Base-by-base conservation (phyloP, 257 asterid genomes). In the Rehmannia glutinosa region DNA sequence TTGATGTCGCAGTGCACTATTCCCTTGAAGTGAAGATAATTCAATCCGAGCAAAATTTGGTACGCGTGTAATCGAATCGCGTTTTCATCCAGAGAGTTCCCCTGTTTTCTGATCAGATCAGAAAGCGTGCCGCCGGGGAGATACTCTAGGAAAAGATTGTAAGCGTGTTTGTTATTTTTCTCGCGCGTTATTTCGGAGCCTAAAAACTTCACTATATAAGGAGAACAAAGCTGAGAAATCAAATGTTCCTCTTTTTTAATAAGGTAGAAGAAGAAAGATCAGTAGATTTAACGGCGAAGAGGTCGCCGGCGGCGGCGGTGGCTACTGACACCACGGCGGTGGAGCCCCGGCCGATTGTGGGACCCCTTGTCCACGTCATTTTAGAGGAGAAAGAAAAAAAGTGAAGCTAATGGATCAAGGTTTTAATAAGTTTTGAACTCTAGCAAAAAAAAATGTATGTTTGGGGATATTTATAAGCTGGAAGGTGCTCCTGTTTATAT, bases 301-400 rank as follows among this genome's bases (percentile, higher is more conserved):
- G 17, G 9, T 77, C 85, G 25, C 90, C 90, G 71, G 81, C 13
- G 59, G 73, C 4, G 8, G 79, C 23, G 78, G 84, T 68, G 77
- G 89, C 95, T 4, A 90, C 73, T 0, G 81, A 90, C 0, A 93
- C 97, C 0, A 80, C 61, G 66, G 97, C 94, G 20, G 96, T 76
- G 62, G 95, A 78, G 36, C 98, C 97, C 17, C 86, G 83, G 63
- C 98, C 98, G 53, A 93, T 72, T 23, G 62, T 73, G 8, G 86
- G 90, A 57, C 98, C 98, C 63, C 87, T 81, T 54, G 70, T 86
- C 98, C 98, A 93, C 65, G 78, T 74, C 92, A 85, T 86, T 58
- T 2, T 23, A 15, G 71, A 47, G 68, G 49, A 24, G 66, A 47
- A n/a, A 12, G 12, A 2, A 52, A 16, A 27, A 25, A 49, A 6